Conservation (phyloP, 345 rosid genomes). For the Rubroshorea leprosula region DNA sequence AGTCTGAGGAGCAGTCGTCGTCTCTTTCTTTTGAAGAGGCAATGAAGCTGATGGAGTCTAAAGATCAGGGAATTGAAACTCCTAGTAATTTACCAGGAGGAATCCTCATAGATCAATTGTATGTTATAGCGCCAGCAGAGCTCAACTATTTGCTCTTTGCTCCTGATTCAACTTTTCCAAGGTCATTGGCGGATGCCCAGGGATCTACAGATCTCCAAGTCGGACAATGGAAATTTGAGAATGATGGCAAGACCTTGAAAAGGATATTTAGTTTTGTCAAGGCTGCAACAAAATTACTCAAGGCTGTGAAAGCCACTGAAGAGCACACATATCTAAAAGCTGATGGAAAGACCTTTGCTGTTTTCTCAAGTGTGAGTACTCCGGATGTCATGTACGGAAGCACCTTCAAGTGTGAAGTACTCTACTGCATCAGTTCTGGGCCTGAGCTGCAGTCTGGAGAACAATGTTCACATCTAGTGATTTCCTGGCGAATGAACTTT, state of each 20-base stretch:
- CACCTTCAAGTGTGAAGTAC: constrained; percentile 67
- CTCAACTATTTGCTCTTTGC: constrained; percentile 64
- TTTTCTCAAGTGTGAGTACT: constrained; percentile 61
- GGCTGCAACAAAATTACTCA: constrained; percentile 72
- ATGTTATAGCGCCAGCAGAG: constrained; percentile 50
- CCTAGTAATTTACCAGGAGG: constrained; percentile 85
- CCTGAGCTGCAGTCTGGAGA: constrained; percentile 78
- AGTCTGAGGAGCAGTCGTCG: constrained; percentile 46
- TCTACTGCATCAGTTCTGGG: constrained; percentile 68
- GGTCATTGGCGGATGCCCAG: constrained; percentile 52
- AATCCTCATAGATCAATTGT: constrained; percentile 66
- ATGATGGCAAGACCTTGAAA: constrained; percentile 49
- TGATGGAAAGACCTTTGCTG: constrained; percentile 61
- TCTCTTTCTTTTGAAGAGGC: constrained; percentile 55
- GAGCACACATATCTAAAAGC: constrained; percentile 78
- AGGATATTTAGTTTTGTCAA: constrained; percentile 63
- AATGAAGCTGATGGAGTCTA: constrained; percentile 55
- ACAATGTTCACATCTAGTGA: constrained; percentile 62
- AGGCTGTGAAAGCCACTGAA: constrained; percentile 79
- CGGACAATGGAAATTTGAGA: constrained; percentile 74
- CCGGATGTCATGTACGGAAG: constrained; percentile 87
- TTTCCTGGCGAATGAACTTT: constrained; percentile 89
- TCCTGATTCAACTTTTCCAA: constrained; percentile 62
- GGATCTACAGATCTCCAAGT: constrained; percentile 73
- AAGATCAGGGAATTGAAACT: constrained; percentile 54